Evolutionary conservation across 106 monocot genomes (phyloP).

Genomic region (Acorus calamus): DNA sequence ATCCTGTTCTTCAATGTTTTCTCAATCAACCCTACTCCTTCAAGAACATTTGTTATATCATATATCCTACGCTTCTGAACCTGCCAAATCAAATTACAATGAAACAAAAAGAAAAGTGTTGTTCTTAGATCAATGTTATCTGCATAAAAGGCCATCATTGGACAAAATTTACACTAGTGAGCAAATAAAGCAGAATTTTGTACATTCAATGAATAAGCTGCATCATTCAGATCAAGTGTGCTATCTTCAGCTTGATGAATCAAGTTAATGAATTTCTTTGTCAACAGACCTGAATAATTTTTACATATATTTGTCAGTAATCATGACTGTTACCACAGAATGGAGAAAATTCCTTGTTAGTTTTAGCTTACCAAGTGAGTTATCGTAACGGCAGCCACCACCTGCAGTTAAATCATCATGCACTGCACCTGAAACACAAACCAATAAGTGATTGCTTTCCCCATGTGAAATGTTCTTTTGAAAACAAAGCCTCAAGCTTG

Average conservation of each 20-base stretch:
- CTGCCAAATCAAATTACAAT: conserved; percentile 24
- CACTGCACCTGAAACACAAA: conserved; percentile 21
- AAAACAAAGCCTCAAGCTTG: neutral
- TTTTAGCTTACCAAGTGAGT: conserved; percentile 61
- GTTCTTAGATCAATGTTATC: too few species aligned
- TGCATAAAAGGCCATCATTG: too few species aligned
- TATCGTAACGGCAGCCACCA: conserved; percentile 70
- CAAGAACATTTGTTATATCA: conserved; percentile 99
- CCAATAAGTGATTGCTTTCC: neutral
- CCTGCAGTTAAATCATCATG: conserved; percentile 21
- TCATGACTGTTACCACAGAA: conserved; percentile 1
- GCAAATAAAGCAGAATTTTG: conserved; percentile 4
- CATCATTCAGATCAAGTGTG: conserved; percentile 88
- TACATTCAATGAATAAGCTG: conserved; percentile 85
- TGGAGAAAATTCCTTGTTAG: neutral
- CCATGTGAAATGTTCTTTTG: neutral
- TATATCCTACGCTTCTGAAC: conserved; percentile 97
- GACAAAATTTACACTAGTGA: too few species aligned
- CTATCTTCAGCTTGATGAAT: conserved; percentile 88
- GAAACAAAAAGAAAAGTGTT: neutral
- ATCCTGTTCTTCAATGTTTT: conserved; percentile 89
- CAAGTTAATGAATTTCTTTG: conserved; percentile 89
- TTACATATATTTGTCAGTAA: neutral
- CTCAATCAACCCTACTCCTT: conserved; percentile 88
- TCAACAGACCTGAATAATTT: conserved; percentile 58